Base-by-base conservation (phyloP, 2,329 filamentous ascomycete genomes). In the Immersiporthe knoxdaviesiana region DNA sequence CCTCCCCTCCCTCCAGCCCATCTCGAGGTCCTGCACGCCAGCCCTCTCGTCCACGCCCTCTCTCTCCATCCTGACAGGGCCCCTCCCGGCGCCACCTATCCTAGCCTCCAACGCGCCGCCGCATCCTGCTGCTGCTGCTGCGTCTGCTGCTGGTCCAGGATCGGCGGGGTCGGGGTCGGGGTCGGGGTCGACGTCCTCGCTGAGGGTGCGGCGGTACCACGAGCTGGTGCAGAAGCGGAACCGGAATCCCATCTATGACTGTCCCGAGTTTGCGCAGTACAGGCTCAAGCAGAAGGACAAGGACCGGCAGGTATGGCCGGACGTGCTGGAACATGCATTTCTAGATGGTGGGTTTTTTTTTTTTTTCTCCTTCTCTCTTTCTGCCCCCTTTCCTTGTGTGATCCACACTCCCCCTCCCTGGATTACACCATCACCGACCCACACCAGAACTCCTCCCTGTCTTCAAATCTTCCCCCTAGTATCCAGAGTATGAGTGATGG, bases 241-340 rank as follows among this genome's bases (percentile, higher is more conserved):
- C 70, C 80, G 81, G 68, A 90, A 90, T 78, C 88, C 88, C 60
- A 84, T 91, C 73, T 88, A 88, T 74, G 83, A 85, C 68, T 88
- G 87, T 73, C 84, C 85, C 21, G 85, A 88, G 71, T 91, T 91
- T 74, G 84, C 87, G 70, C 87, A 89, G 73, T 91, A 91, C 78
- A 85, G 89, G 73, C 85, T 85, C 75, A 87, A 89, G 76, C 88
- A 90, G 78, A 85, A 84, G 71, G 86, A 89, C 78, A 90, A 90
- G 76, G 86, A 88, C 69, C 84, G 89, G 74, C 83, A 84, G 71
- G 87, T 84, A 77, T 86, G 89, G 89, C 82, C 89, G 66, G 83
- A 88, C 3, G 84, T 87, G 72, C 81, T 91, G 11, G 89, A 91
- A 76, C 84, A 87, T 81, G 87, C 88, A 44, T 91, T 91, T 74